Conservation (phyloP, 2,329 filamentous ascomycete species). For the Fusarium illudens region DNA sequence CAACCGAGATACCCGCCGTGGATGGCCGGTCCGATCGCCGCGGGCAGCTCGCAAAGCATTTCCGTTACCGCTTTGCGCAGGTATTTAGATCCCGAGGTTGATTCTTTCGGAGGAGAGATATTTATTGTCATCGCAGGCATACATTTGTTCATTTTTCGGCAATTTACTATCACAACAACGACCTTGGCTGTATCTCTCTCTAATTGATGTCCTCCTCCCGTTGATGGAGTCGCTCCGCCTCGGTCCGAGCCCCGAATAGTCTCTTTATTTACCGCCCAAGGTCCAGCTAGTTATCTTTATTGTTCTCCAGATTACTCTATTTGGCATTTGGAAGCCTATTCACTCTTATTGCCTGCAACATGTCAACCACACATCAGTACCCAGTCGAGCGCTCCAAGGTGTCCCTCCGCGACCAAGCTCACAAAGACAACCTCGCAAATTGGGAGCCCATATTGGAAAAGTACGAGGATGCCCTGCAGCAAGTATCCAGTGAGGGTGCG, state of each 20-base stretch:
- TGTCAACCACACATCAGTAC: not conserved
- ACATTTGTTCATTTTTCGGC: not conserved
- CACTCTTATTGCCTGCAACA: not conserved
- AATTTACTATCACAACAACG: not conserved
- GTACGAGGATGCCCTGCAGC: not conserved
- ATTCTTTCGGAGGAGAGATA: not conserved
- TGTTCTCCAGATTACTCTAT: not conserved
- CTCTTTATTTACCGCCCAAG: not conserved
- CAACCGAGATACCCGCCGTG: not conserved
- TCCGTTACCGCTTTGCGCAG: not conserved
- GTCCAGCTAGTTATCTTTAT: too few species aligned
- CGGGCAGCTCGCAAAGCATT: not conserved
- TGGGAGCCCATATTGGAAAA: not conserved
- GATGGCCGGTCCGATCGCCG: not conserved
- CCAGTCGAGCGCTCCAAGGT: slow-evolving; percentile 3
- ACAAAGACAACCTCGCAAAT: not conserved
- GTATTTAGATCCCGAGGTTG: not conserved
- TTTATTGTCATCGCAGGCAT: not conserved
- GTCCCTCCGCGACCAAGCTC: not conserved
- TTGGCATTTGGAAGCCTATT: not conserved
- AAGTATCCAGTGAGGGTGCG: not conserved
- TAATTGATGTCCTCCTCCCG: not conserved
- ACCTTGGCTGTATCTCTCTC: not conserved
- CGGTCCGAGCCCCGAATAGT: not conserved
- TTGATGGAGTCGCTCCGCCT: not conserved